These are phyloP conservation scores for Phyllosticta citribraziliensis DNA, from an alignment of 2,329 filamentous ascomycete species.

Conservation along the genomic window DNA sequence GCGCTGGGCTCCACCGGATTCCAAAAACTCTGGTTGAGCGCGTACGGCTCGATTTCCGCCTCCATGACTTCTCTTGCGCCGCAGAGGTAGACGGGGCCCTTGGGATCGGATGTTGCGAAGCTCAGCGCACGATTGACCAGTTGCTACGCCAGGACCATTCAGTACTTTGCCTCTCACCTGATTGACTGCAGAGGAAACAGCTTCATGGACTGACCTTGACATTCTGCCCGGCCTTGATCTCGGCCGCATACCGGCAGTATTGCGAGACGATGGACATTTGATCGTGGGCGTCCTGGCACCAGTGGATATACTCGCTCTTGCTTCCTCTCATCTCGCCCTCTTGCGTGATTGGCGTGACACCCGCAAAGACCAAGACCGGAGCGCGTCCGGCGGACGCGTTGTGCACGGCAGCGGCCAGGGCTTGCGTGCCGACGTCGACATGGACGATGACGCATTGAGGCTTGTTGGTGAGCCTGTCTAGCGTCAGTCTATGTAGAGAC, in stretches of 20 bases:
- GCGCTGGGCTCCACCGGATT: constrained; percentile 58
- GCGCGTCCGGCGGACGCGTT: constrained; percentile 67
- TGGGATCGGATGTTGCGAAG: constrained; percentile 67
- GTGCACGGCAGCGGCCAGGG: constrained; percentile 66
- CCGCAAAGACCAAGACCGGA: constrained; percentile 69
- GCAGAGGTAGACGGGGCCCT: constrained; percentile 70
- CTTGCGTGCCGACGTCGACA: constrained; percentile 72
- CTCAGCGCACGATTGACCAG: constrained; percentile 77
- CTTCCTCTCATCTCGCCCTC: constrained; percentile 65
- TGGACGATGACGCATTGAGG: constrained; percentile 70
- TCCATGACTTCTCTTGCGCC: constrained; percentile 75
- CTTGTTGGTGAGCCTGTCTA: constrained; percentile 47
- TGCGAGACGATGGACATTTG: constrained; percentile 72
- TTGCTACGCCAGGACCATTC: constrained; percentile 37
- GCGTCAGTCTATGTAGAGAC: neutral
- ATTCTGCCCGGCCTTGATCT: constrained; percentile 76
- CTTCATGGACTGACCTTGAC: constrained; percentile 45
- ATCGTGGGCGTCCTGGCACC: constrained; percentile 76
- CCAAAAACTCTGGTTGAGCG: constrained; percentile 60
- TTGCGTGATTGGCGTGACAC: constrained; percentile 64
- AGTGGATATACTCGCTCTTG: constrained; percentile 74
- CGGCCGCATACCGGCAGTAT: constrained; percentile 74
- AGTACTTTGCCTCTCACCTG: neutral
- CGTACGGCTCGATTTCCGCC: constrained; percentile 56
- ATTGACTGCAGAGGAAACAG: neutral